Evolutionary conservation across 768 basidiomycete genomes (phyloP).

Genomic region (Amanita brunnescens): DNA sequence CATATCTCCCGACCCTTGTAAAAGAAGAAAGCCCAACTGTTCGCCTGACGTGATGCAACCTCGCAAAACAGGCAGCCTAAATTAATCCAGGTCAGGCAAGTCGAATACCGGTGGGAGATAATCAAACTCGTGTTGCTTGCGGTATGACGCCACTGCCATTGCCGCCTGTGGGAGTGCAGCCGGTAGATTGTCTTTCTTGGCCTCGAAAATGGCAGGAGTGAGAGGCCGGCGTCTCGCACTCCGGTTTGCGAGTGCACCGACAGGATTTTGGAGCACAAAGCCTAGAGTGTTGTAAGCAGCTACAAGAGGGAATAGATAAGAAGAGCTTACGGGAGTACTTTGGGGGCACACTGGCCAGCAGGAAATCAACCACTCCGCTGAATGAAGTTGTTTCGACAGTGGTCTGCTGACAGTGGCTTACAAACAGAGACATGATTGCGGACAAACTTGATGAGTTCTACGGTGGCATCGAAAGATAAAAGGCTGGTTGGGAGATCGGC

Average conservation of each 20-base stretch:
- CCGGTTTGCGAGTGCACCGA: neutral
- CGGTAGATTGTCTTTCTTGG: neutral
- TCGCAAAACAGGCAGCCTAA: neutral
- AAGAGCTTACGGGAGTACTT: neutral
- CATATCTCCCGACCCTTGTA: neutral
- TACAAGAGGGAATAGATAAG: conserved; percentile 39
- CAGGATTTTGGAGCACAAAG: neutral
- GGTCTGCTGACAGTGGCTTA: neutral
- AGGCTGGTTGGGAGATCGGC: neutral
- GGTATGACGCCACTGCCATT: neutral
- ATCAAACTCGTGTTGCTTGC: neutral
- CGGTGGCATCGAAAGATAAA: neutral
- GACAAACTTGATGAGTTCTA: neutral
- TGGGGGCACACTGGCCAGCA: neutral
- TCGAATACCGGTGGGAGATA: neutral
- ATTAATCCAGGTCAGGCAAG: neutral
- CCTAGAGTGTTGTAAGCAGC: conserved; percentile 29
- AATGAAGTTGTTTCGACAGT: neutral
- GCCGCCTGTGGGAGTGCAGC: neutral
- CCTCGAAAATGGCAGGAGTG: neutral
- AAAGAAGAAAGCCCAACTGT: neutral
- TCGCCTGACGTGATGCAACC: neutral
- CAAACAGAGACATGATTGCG: neutral
- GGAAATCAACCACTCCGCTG: neutral
- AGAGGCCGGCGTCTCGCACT: neutral